These are phyloP conservation scores for Leptomonas seymouri DNA, from an alignment of 208 protist species.

Conservation along the genomic window DNA sequence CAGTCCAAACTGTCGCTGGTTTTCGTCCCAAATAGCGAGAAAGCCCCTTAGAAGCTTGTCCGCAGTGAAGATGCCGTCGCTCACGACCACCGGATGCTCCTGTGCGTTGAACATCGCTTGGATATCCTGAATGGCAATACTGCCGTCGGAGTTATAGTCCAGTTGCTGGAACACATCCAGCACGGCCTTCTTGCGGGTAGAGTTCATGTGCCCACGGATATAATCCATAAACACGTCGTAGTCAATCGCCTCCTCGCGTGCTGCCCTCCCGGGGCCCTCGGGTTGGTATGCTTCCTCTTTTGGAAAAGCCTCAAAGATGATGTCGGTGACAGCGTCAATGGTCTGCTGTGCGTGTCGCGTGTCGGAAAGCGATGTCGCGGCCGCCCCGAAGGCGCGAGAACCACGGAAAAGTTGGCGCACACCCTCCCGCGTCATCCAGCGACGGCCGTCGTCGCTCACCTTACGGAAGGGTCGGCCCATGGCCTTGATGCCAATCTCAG, in stretches of 20 bases:
- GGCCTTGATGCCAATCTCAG: slow-evolving; percentile 91
- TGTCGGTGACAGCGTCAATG: slow-evolving; percentile 41
- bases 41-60: slow-evolving; percentile 88
- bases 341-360: slow-evolving; percentile 44
- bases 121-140: slow-evolving; percentile 81
- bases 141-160: slow-evolving; percentile 85
- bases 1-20: slow-evolving; percentile 73
- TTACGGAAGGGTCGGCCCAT: slow-evolving; percentile 87
- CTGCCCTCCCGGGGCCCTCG: slow-evolving; percentile 12
- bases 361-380: slow-evolving; percentile 31
- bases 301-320: slow-evolving; percentile 76
- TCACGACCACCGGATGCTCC: slow-evolving; percentile 81
- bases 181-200: slow-evolving; percentile 79
- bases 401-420: slow-evolving; percentile 73
- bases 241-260: slow-evolving; percentile 48
- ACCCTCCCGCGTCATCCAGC: slow-evolving; percentile 80
- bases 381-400: slow-evolving; percentile 57
- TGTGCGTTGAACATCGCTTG: slow-evolving; percentile 81
- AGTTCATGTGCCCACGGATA: slow-evolving; percentile 85
- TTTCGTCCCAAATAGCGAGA: slow-evolving; percentile 86
- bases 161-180: slow-evolving; percentile 73
- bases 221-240: slow-evolving; percentile 90
- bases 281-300: slow-evolving; percentile 41
- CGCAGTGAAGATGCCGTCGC: slow-evolving; percentile 66
- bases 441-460: slow-evolving; percentile 71